phyloP scores from a whole-genome alignment of 805 yeast species.

The Saturnispora kantuleensis region DNA sequence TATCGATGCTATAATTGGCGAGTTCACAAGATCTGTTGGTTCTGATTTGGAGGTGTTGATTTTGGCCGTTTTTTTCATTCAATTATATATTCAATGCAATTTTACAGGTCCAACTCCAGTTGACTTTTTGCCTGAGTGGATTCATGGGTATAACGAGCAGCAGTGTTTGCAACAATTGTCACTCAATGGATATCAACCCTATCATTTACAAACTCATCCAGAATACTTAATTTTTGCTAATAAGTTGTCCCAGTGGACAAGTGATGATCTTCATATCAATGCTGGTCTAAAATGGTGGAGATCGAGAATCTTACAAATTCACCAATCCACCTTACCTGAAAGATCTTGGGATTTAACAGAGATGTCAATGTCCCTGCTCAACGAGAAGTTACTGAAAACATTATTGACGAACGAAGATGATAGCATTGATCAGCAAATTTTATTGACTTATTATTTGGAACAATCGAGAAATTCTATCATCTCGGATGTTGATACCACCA shows the following conservation, averaged over 20 bases:
- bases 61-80: constrained; percentile 51
- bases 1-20: neutral
- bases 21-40: neutral
- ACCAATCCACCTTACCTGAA: constrained; percentile 55
- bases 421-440: constrained; percentile 25
- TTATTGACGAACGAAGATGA: constrained; percentile 26
- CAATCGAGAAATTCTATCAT: constrained; percentile 53
- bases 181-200: constrained; percentile 54
- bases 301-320: constrained; percentile 55
- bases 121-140: constrained; percentile 5
- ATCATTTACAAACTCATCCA: constrained; percentile 33
- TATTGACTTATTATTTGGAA: constrained; percentile 52
- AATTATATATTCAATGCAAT: constrained; percentile 63
- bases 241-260: neutral
- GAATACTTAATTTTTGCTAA: constrained; percentile 3
- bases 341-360: constrained; percentile 36
- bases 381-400: constrained; percentile 25
- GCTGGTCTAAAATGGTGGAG: constrained; percentile 70
- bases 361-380: constrained; percentile 32
- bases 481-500: constrained; percentile 51
- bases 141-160: constrained; percentile 2
- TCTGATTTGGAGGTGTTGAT: constrained; percentile 14
- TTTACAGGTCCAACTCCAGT: constrained; percentile 68
- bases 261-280: constrained; percentile 24
- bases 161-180: constrained; percentile 14